Percentiles rank a stretch among this genome's conserved stretches.
Evolutionary conservation across 768 basidiomycete species (phyloP).

Genomic region (Lactarius indigo): DNA sequence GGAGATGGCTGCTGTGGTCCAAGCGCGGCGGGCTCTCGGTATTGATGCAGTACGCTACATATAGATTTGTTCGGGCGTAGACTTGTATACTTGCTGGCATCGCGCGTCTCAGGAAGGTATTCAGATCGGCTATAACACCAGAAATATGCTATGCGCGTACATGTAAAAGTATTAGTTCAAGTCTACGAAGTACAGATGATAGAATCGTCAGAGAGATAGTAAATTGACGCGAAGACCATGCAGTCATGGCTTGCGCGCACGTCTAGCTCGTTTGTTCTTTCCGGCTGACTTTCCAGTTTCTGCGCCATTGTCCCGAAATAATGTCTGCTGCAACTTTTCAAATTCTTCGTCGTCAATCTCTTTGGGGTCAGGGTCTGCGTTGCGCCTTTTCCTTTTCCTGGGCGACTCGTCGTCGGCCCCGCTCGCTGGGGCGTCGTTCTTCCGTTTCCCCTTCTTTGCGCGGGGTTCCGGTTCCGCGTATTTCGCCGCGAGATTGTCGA

Average conservation of each 20-base stretch:
- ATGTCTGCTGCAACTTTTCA: slow-evolving; percentile 53
- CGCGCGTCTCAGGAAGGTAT: background rate
- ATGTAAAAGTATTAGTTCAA: slow-evolving; percentile 1
- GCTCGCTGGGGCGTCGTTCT: slow-evolving; percentile 40
- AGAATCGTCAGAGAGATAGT: background rate
- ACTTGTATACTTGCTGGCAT: background rate
- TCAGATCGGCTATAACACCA: slow-evolving; percentile 9
- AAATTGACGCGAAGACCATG: background rate
- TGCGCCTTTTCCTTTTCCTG: slow-evolving; percentile 45
- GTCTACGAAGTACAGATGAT: background rate
- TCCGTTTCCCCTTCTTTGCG: slow-evolving; percentile 42
- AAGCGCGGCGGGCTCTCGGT: slow-evolving; percentile 78
- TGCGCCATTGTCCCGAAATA: slow-evolving; percentile 45
- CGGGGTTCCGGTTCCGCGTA: slow-evolving; percentile 52
- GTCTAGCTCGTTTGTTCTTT: slow-evolving; percentile 20
- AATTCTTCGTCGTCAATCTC: slow-evolving; percentile 69
- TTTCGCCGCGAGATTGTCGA: slow-evolving; percentile 72
- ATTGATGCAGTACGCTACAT: slow-evolving; percentile 80
- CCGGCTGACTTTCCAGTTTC: slow-evolving; percentile 8
- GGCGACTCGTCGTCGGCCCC: slow-evolving; percentile 40
- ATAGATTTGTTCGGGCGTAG: slow-evolving; percentile 31
- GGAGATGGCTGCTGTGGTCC: slow-evolving; percentile 82
- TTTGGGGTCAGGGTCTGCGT: slow-evolving; percentile 39
- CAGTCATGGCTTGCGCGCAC: slow-evolving; percentile 14
- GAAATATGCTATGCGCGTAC: slow-evolving; percentile 11